Conservation (phyloP, 257 asterid species). For the Lycium ferocissimum region DNA sequence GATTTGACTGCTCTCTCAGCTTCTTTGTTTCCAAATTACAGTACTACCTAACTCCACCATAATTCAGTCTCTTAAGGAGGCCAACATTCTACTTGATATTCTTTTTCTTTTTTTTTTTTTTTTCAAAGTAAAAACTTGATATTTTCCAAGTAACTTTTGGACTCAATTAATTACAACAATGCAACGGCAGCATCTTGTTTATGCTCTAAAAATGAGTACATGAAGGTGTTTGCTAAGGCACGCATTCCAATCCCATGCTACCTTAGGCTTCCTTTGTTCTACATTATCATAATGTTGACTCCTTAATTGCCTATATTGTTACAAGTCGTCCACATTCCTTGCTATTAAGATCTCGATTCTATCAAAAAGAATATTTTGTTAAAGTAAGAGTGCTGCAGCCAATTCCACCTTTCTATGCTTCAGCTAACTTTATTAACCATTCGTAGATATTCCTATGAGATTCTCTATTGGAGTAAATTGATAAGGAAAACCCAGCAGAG, state of each 20-base stretch:
- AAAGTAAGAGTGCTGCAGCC: not conserved
- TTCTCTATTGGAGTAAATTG: not conserved
- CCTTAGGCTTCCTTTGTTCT: not conserved
- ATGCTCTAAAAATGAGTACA: not conserved
- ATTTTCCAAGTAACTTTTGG: not conserved
- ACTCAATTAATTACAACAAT: not conserved
- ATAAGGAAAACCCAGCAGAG: not conserved
- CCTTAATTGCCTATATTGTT: not conserved
- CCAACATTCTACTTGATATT: slow-evolving; percentile 6
- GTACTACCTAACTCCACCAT: not conserved
- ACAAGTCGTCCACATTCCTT: not conserved
- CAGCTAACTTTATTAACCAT: not conserved
- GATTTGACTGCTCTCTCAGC: not conserved
- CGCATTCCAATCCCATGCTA: not conserved
- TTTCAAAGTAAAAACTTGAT: too few relatives aligned
- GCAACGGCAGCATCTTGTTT: not conserved
- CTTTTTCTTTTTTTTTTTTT: too few relatives aligned
- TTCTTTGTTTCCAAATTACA: not conserved
- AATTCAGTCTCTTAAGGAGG: not conserved
- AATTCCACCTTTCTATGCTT: slow-evolving; percentile 10
- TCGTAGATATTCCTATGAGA: not conserved
- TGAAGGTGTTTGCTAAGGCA: not conserved
- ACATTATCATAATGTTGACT: not conserved
- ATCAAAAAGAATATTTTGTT: not conserved
- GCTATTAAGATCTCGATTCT: not conserved